Evolutionary conservation across 1,284 basidiomycete genomes (phyloP).

Genomic region (Cryptococcus depauperatus): DNA sequence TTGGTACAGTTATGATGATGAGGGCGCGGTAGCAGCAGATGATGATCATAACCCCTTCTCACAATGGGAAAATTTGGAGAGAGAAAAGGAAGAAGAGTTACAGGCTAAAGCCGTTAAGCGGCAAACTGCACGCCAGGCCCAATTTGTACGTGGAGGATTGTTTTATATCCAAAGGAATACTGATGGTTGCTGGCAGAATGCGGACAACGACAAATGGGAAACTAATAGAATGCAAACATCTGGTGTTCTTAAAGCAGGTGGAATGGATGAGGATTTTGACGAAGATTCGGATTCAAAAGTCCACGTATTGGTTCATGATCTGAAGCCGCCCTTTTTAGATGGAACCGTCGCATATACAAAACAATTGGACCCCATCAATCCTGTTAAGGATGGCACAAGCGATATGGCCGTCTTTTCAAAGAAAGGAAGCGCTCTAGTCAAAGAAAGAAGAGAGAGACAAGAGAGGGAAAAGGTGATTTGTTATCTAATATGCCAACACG

Average conservation of each 20-base stretch:
- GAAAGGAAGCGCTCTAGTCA: constrained; percentile 87
- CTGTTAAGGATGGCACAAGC: constrained; percentile 84
- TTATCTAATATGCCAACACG: background rate
- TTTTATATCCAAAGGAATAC: background rate
- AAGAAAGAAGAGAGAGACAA: constrained; percentile 90
- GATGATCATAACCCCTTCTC: constrained; percentile 88
- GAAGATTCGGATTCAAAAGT: constrained; percentile 92
- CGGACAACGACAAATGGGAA: constrained; percentile 97
- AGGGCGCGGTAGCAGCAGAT: constrained; percentile 70
- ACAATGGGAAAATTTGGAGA: constrained; percentile 75
- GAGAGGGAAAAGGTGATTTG: constrained; percentile 68
- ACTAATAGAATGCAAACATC: constrained; percentile 94
- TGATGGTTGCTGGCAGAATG: constrained; percentile 56
- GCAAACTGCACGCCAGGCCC: constrained; percentile 83
- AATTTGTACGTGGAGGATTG: constrained; percentile 60
- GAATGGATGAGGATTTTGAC: constrained; percentile 79
- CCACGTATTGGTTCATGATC: constrained; percentile 92
- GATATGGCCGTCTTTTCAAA: constrained; percentile 94
- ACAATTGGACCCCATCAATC: constrained; percentile 94
- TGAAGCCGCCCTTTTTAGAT: constrained; percentile 96
- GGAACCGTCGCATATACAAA: constrained; percentile 93
- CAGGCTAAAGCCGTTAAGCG: constrained; percentile 73
- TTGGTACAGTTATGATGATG: constrained; percentile 88
- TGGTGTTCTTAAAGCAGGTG: constrained; percentile 77
- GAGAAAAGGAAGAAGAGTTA: constrained; percentile 67